phyloP scores from a whole-genome alignment of 139 green algal genomes.

The Mesostigma viride region DNA sequence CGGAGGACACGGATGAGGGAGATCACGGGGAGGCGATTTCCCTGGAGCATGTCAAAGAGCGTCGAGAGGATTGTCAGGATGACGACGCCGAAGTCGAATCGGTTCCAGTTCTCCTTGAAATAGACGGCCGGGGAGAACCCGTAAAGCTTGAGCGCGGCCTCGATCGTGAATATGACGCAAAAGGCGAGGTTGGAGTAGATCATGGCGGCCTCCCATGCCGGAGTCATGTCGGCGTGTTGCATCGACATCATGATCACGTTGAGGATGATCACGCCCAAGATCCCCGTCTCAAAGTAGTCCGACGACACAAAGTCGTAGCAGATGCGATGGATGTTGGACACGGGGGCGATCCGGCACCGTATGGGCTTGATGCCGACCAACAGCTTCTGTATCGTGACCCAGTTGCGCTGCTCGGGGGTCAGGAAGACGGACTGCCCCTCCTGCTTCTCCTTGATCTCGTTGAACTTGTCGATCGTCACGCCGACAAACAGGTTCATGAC shows the following conservation, averaged over 20 bases:
- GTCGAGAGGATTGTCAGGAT: no score
- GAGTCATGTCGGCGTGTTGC: conserved; percentile 34
- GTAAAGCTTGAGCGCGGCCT: conserved; percentile 43
- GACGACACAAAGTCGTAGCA: conserved; percentile 36
- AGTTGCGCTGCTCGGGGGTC: conserved; percentile 44
- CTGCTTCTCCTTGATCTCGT: conserved; percentile 46
- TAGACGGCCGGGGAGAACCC: conserved; percentile 36
- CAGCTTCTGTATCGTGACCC: conserved; percentile 46
- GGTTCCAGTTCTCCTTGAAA: conserved; percentile 53
- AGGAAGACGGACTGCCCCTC: conserved; percentile 34
- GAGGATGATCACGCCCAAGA: conserved; percentile 41
- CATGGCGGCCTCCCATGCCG: conserved; percentile 19
- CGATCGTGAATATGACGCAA: conserved; percentile 44
- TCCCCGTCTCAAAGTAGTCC: conserved; percentile 37
- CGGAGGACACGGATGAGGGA: conserved; percentile 57
- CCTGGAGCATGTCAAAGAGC: no score
- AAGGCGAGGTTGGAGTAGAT: conserved; percentile 43
- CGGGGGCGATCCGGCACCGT: conserved; percentile 2
- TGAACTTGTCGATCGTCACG: conserved; percentile 51
- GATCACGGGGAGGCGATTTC: no score
- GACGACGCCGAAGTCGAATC: conserved; percentile 55
- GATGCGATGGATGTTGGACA: background rate
- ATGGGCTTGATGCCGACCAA: conserved; percentile 9
- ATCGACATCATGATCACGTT: conserved; percentile 47
- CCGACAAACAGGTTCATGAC: conserved; percentile 31